These are phyloP conservation scores for Mortierella sp. DNA, from an alignment of 371 early-diverging fungal species.

Conservation along the genomic window DNA sequence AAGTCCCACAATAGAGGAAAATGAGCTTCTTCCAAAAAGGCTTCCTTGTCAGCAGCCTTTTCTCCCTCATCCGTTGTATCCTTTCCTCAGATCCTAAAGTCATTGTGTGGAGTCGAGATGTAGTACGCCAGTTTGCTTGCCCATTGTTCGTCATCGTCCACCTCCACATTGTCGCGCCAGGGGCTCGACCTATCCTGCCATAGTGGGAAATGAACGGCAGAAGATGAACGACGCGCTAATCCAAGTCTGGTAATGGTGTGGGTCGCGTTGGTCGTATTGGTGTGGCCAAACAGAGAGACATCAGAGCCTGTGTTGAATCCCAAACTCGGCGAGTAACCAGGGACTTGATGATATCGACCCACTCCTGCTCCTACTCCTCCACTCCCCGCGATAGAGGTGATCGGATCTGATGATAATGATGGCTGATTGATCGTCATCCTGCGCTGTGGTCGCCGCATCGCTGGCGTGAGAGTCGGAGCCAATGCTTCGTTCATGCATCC, in stretches of 20 bases:
- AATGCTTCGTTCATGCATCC: neutral
- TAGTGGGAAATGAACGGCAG: neutral
- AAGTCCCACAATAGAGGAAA: too few relatives aligned
- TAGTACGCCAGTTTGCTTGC: constrained; percentile 35
- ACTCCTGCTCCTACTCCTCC: neutral
- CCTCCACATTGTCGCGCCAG: neutral
- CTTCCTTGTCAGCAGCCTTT: neutral
- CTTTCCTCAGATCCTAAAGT: constrained; percentile 32
- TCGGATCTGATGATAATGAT: constrained; percentile 14
- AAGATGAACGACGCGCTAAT: too few relatives aligned
- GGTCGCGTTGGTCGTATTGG: neutral
- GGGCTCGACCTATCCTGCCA: neutral
- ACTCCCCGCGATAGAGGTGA: too few relatives aligned
- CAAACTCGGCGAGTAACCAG: neutral
- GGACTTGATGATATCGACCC: neutral
- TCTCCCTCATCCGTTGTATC: neutral
- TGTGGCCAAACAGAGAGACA: neutral
- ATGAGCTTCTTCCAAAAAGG: neutral
- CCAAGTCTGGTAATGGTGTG: too few relatives aligned
- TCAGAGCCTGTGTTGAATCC: neutral
- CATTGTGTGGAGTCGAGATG: constrained; percentile 50
- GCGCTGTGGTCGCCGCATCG: neutral
- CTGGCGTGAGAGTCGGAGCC: neutral
- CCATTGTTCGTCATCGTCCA: constrained; percentile 27
- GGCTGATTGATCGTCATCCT: neutral